phyloP scores from a whole-genome alignment of 108 stramenopile genomes.

The Seminavis robusta region DNA sequence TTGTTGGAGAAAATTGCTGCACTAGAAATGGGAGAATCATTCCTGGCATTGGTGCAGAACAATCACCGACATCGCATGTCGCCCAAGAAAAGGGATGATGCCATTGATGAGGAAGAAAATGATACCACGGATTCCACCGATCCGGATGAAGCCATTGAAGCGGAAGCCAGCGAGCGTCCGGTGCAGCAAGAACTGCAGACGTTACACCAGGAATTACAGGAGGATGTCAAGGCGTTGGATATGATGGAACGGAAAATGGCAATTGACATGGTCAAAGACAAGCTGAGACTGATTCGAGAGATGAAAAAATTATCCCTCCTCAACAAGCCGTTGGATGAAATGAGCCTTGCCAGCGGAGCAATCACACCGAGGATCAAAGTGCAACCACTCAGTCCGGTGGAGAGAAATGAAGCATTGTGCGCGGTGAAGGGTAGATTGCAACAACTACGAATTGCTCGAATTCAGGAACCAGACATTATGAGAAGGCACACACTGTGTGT shows the following conservation, averaged over 20 bases:
- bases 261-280: constrained; percentile 40
- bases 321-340: too few species aligned
- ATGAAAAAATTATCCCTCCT: constrained; percentile 30
- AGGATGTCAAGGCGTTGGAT: constrained; percentile 42
- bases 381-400: too few species aligned
- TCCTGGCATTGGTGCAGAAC: constrained; percentile 8
- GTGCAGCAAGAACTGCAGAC: constrained; percentile 20
- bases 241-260: constrained; percentile 29
- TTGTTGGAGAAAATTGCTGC: constrained; percentile 56
- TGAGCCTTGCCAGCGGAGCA: too few species aligned
- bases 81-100: neutral
- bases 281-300: constrained; percentile 28
- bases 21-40: constrained; percentile 41
- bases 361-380: too few species aligned
- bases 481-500: too few species aligned
- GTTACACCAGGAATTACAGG: constrained; percentile 33
- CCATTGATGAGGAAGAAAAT: constrained; percentile 18
- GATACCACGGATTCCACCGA: constrained; percentile 18
- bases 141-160: constrained; percentile 5
- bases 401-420: too few species aligned
- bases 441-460: too few species aligned
- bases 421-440: too few species aligned
- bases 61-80: too few species aligned
- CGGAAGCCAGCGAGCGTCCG: constrained; percentile 7
- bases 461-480: too few species aligned